These are phyloP conservation scores for Termitomyces titanicus DNA, from an alignment of 768 basidiomycete species.

Conservation along the genomic window DNA sequence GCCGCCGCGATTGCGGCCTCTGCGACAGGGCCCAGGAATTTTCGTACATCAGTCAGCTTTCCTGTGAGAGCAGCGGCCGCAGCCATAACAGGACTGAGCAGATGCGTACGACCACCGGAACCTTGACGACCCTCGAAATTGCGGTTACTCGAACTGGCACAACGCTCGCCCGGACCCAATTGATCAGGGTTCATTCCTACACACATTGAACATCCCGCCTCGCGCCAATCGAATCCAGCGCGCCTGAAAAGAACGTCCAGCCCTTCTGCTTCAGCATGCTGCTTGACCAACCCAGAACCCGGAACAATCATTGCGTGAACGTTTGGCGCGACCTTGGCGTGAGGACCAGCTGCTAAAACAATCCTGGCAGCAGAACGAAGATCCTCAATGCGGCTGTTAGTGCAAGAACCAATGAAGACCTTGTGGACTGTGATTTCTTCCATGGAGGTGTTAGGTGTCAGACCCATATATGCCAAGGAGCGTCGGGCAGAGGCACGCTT, in stretches of 20 bases:
- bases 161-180: constrained; percentile 74
- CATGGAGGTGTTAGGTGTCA: constrained; percentile 72
- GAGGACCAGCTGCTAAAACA: constrained; percentile 66
- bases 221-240: constrained; percentile 92
- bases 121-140: constrained; percentile 93
- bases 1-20: constrained; percentile 41
- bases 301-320: constrained; percentile 90
- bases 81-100: constrained; percentile 90
- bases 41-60: constrained; percentile 80
- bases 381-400: constrained; percentile 91
- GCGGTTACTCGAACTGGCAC: constrained; percentile 89
- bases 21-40: constrained; percentile 51
- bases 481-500: constrained; percentile 69
- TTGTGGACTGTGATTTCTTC: constrained; percentile 80
- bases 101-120: constrained; percentile 84
- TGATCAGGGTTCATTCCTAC: constrained; percentile 94
- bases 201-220: constrained; percentile 95
- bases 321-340: constrained; percentile 67
- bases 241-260: constrained; percentile 82
- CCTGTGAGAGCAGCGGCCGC: constrained; percentile 88
- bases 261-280: constrained; percentile 90
- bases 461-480: constrained; percentile 82
- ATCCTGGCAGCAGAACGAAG: constrained; percentile 83
- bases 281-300: constrained; percentile 85
- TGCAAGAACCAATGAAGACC: constrained; percentile 91